Evolutionary conservation across 805 yeast genomes (phyloP).

Genomic region (Maudiozyma barnettii): DNA sequence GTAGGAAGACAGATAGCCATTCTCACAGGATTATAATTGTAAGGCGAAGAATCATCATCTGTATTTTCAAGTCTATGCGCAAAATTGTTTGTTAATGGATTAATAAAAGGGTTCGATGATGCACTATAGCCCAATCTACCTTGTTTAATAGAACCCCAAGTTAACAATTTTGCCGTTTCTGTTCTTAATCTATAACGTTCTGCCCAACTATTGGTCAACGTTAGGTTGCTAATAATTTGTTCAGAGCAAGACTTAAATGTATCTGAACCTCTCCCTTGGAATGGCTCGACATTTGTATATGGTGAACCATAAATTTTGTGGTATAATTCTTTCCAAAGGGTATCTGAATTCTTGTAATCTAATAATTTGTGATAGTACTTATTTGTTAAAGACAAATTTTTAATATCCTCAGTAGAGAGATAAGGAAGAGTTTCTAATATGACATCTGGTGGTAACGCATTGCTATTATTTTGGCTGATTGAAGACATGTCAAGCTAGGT

Average conservation of each 20-base stretch:
- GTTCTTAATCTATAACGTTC: constrained; percentile 18
- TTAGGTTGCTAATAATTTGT: constrained; percentile 13
- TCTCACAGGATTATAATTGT: background rate
- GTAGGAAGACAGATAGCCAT: constrained; percentile 25
- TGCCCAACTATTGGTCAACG: constrained; percentile 19
- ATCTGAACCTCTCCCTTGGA: constrained; percentile 10
- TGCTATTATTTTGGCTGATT: background rate
- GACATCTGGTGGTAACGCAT: constrained; percentile 24
- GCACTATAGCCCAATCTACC: constrained; percentile 27
- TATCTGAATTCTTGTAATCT: constrained; percentile 17
- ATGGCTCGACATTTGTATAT: constrained; percentile 25
- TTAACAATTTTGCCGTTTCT: constrained; percentile 16
- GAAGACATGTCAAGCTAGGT: background rate
- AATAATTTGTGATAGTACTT: constrained; percentile 23
- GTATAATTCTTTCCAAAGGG: constrained; percentile 27
- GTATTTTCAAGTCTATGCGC: too few relatives aligned
- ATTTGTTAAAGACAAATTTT: constrained; percentile 25
- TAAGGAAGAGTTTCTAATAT: constrained; percentile 24
- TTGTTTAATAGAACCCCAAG: constrained; percentile 29
- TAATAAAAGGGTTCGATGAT: constrained; percentile 13
- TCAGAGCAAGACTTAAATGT: constrained; percentile 22
- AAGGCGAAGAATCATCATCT: background rate
- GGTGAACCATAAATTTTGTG: constrained; percentile 22
- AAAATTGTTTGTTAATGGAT: background rate
- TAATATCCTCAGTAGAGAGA: constrained; percentile 20